phyloP scores from a whole-genome alignment of 2,329 filamentous ascomycete genomes.

The Aspergillus caelatus region DNA sequence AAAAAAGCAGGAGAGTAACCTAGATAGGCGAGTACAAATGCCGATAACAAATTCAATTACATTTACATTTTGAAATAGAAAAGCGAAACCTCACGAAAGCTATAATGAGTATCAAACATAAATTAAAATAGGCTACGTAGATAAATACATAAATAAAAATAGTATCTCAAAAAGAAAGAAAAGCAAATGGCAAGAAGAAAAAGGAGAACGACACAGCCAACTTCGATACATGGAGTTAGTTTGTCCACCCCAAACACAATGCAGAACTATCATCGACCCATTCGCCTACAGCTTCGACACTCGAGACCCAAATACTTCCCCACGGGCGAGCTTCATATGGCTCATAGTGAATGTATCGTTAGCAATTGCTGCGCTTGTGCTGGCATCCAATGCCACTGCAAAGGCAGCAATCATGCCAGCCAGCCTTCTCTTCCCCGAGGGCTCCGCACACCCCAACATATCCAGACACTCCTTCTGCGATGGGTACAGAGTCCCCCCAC shows the following conservation, averaged over 20 bases:
- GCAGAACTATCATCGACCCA: no score
- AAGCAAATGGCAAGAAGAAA: neutral
- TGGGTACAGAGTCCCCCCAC: conserved; percentile 27
- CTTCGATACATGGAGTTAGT: no score
- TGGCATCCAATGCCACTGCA: conserved; percentile 29
- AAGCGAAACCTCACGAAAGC: neutral
- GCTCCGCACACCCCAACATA: conserved; percentile 25
- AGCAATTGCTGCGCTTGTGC: conserved; percentile 24
- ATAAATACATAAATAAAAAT: neutral
- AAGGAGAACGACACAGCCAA: no score
- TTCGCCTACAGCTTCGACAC: neutral
- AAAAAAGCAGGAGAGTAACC: neutral
- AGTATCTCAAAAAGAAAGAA: neutral
- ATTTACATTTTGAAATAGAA: neutral
- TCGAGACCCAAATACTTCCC: neutral
- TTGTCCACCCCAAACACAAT: no score
- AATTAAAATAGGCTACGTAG: neutral
- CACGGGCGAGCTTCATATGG: conserved; percentile 16
- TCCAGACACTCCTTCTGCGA: conserved; percentile 30
- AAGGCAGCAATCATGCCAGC: conserved; percentile 31
- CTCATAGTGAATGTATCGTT: conserved; percentile 26
- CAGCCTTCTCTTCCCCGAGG: conserved; percentile 26
- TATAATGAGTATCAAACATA: neutral
- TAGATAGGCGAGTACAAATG: neutral
- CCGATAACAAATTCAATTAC: neutral